Percentiles rank a stretch among this genome's conserved stretches.
Conservation (phyloP, 306 rosid species). For the Rosa rugosa region DNA sequence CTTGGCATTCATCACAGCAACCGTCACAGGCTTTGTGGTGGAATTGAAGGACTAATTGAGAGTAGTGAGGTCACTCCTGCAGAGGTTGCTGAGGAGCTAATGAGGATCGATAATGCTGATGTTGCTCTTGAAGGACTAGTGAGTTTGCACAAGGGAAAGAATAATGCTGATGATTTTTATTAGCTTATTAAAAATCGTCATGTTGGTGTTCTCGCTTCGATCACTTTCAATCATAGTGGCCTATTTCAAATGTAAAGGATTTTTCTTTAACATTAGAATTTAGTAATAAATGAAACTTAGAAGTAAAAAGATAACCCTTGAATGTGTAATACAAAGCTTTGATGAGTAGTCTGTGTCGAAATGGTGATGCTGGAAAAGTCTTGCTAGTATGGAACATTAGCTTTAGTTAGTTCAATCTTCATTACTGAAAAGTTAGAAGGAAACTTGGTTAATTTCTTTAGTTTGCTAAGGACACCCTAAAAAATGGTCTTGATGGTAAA, state of each 20-base stretch:
- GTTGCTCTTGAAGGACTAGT: slow-evolving; percentile 28
- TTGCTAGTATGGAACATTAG: neutral
- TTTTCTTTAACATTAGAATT: neutral
- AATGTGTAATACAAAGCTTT: neutral
- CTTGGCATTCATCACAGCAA: slow-evolving; percentile 29
- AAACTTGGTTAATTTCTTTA: too few species aligned
- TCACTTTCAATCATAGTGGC: neutral
- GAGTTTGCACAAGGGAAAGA: slow-evolving; percentile 24
- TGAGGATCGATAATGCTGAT: slow-evolving; percentile 39
- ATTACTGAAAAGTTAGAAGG: too few species aligned
- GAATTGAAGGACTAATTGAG: slow-evolving; percentile 35
- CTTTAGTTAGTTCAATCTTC: neutral
- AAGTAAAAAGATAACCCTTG: neutral
- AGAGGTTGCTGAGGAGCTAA: slow-evolving; percentile 43
- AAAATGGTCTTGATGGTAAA: too few species aligned
- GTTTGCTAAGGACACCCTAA: too few species aligned
- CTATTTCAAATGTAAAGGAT: too few species aligned
- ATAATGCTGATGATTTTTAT: too few species aligned
- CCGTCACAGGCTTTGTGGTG: slow-evolving; percentile 13
- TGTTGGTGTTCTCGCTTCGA: neutral
- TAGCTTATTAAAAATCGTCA: neutral
- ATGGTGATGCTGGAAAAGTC: neutral
- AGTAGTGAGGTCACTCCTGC: slow-evolving; percentile 41
- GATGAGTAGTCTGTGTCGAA: neutral
- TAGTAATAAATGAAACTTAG: neutral